Conservation (phyloP, 148 eudicot species). For the Pharnaceum exiguum region DNA sequence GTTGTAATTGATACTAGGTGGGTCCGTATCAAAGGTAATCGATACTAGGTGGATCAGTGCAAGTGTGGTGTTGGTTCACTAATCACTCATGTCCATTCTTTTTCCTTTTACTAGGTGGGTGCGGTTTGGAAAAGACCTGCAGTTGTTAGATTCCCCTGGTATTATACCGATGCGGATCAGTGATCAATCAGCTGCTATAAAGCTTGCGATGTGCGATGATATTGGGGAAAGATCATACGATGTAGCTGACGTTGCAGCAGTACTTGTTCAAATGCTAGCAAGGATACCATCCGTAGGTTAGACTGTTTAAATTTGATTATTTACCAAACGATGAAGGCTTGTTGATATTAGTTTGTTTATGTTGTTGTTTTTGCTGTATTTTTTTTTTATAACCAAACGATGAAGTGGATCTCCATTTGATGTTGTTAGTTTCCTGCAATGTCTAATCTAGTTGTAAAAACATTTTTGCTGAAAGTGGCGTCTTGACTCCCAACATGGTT, state of each 20-base stretch:
- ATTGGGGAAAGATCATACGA: slow-evolving; percentile 97
- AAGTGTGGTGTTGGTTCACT: not conserved
- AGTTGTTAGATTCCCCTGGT: slow-evolving; percentile 95
- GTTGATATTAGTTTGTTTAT: not conserved
- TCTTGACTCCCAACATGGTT: too few relatives aligned
- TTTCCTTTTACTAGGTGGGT: slow-evolving; percentile 66
- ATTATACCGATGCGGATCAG: slow-evolving; percentile 93
- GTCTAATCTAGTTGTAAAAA: too few relatives aligned
- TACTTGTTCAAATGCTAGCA: slow-evolving; percentile 83
- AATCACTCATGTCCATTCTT: not conserved
- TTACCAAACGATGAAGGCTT: not conserved
- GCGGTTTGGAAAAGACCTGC: slow-evolving; percentile 82
- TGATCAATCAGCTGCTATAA: slow-evolving; percentile 92
- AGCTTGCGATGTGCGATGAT: slow-evolving; percentile 98
- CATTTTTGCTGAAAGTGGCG: too few relatives aligned
- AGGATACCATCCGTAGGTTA: slow-evolving; percentile 77
- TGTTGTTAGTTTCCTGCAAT: too few relatives aligned
- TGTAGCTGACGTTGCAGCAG: slow-evolving; percentile 73
- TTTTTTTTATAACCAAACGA: too few relatives aligned
- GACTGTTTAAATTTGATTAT: slow-evolving; percentile 17
- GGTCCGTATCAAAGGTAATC: too few relatives aligned
- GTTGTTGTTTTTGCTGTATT: too few relatives aligned
- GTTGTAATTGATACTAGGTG: too few relatives aligned
- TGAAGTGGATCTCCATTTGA: not conserved
- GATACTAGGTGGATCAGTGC: too few relatives aligned